Conservation (phyloP, 2,329 filamentous ascomycete genomes). For the Epicoccum nigrum region DNA sequence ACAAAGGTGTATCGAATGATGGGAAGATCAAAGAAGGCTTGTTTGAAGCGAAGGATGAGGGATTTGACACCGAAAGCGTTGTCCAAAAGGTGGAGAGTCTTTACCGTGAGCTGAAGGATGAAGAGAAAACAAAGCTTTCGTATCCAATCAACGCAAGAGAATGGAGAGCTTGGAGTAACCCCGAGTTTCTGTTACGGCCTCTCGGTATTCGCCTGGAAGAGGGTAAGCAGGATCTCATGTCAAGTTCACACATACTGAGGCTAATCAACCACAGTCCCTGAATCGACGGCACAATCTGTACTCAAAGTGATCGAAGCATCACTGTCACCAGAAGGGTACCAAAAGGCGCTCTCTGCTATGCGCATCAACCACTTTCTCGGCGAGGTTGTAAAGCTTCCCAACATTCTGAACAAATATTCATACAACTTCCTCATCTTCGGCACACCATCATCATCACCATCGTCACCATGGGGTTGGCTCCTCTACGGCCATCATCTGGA, state of each 20-base stretch:
- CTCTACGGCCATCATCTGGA: slow-evolving; percentile 83
- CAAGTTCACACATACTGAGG: background rate
- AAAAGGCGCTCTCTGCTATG: slow-evolving; percentile 73
- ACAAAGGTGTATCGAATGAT: slow-evolving; percentile 72
- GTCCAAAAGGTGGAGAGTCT: slow-evolving; percentile 58
- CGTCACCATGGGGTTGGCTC: slow-evolving; percentile 70
- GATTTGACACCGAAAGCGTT: slow-evolving; percentile 64
- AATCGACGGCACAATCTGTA: slow-evolving; percentile 50
- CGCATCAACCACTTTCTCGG: slow-evolving; percentile 77
- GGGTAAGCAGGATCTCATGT: too few species aligned
- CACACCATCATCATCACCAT: slow-evolving; percentile 57
- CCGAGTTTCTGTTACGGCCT: slow-evolving; percentile 72
- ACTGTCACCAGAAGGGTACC: slow-evolving; percentile 72
- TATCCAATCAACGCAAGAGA: slow-evolving; percentile 73
- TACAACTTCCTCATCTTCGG: slow-evolving; percentile 80
- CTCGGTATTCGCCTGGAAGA: slow-evolving; percentile 76
- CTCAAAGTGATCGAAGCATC: slow-evolving; percentile 63
- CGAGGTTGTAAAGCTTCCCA: slow-evolving; percentile 65
- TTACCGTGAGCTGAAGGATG: slow-evolving; percentile 54
- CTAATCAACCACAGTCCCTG: slow-evolving; percentile 32
- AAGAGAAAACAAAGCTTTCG: slow-evolving; percentile 57
- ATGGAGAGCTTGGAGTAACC: slow-evolving; percentile 75
- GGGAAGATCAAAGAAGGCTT: slow-evolving; percentile 63
- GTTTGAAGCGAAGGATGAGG: slow-evolving; percentile 68
- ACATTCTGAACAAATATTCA: slow-evolving; percentile 74